Percentiles rank a stretch among this genome's conserved stretches.
Evolutionary conservation across 78 protist species (phyloP).

Genomic region (Thecamonas trahens): DNA sequence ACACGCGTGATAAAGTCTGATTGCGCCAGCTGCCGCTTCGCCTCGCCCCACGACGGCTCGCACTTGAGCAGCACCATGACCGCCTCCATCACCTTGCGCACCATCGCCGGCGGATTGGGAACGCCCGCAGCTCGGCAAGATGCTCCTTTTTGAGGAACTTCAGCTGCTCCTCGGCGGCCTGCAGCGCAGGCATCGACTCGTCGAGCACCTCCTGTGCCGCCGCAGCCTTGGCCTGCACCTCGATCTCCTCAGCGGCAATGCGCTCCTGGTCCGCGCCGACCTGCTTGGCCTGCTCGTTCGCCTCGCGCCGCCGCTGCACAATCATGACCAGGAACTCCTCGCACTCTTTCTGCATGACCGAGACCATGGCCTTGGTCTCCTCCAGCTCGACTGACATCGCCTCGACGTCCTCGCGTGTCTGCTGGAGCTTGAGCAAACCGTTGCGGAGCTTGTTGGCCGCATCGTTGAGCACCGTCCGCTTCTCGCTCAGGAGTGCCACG

Average conservation of each 20-base stretch:
- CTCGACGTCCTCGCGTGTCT: slow-evolving; percentile 52
- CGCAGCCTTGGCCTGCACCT: slow-evolving; percentile 13
- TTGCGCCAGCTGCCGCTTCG: slow-evolving; percentile 49
- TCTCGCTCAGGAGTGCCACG: slow-evolving; percentile 26
- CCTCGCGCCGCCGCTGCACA: slow-evolving; percentile 40
- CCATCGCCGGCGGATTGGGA: slow-evolving; percentile 65
- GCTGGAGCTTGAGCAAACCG: slow-evolving; percentile 65
- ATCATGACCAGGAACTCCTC: slow-evolving; percentile 59
- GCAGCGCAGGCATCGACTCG: slow-evolving; percentile 64
- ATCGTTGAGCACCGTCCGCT: slow-evolving; percentile 21
- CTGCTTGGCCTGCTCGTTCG: slow-evolving; percentile 57
- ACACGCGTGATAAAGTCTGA: slow-evolving; percentile 46
- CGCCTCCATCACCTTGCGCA: slow-evolving; percentile 55
- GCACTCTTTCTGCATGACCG: slow-evolving; percentile 38
- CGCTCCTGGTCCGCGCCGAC: slow-evolving; percentile 34
- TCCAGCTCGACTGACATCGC: slow-evolving; percentile 49
- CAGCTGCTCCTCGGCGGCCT: slow-evolving; percentile 59
- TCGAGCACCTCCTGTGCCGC: slow-evolving; percentile 67
- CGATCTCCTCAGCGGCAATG: slow-evolving; percentile 47
- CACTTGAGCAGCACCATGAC: slow-evolving; percentile 54
- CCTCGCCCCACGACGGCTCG: slow-evolving; percentile 61
- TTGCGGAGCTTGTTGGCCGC: slow-evolving; percentile 30
- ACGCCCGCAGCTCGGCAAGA: slow-evolving; percentile 56
- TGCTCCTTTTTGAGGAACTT: slow-evolving; percentile 38
- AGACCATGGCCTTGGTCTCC: slow-evolving; percentile 29